Evolutionary conservation across 1,284 basidiomycete genomes (phyloP), one percentile per base, ranked within the genome.

Genomic region (Lentinula novae-zelandiae): DNA sequence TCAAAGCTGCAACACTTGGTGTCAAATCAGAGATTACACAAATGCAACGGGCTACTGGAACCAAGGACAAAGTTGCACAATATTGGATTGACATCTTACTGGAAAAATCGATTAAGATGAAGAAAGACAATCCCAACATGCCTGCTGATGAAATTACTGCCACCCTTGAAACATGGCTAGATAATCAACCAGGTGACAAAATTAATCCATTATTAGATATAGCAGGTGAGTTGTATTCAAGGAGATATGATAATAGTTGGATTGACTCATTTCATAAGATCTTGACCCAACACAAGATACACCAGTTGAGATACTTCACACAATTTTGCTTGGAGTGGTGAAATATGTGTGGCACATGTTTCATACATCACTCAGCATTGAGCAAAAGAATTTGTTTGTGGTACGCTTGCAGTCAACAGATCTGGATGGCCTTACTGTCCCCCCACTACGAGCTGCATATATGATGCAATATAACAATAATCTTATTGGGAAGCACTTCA

Each of bases 401-500:
- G 31, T 61, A 3, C 69, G 70, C 0, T 66, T 80, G 0, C 71
- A 75, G 48, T 66, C 69, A 1, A 69, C 73, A 0, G 62, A 72
- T 2, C 64, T 67, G 8, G 53, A 64, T 59, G 77, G 77, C 0
- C 65, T 79, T 0, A 67, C 63, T 0, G 67, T 77, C 13, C 70
- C 67, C 5, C 54, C 75, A 0, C 66, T 78, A 8, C 68, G 67
- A 12, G 74, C 73, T 0, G 51, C 55, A 2, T 79, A 77, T 62
- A 72, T 79, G 15, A 66, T 74, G 42, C 73, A 78, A 54, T 77
- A 78, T 62, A 65, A 65, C 5, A 75, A 75, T 38, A 70, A 68
- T 8, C 66, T 81, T 0, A 73, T 79, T 53, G 76, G 78, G 8
- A 71, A 71, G 36, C 77, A 80, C 17, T 76, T 80, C 62, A 78